Percentiles rank a stretch among this genome's conserved stretches.
These are phyloP conservation scores for Amniculicola lignicola DNA, from an alignment of 495 filamentous ascomycete genomes.

Conservation along the genomic window DNA sequence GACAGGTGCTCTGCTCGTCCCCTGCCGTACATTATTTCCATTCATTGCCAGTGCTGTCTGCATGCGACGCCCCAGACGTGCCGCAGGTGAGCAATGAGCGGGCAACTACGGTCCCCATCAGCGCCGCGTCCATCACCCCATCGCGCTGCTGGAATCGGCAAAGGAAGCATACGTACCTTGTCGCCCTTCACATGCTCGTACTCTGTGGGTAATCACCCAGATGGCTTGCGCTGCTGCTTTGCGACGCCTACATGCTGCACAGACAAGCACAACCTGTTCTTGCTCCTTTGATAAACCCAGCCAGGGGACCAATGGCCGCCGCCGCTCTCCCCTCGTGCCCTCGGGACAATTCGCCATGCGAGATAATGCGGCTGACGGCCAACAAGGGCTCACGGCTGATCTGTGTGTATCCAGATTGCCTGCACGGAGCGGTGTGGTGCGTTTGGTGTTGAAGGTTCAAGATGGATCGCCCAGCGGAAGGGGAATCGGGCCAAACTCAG, in stretches of 20 bases:
- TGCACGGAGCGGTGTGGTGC: conserved; percentile 1
- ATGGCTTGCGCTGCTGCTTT: background rate
- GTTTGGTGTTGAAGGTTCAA: conserved; percentile 3
- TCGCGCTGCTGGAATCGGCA: background rate
- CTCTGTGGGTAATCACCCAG: background rate
- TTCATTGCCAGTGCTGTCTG: no score
- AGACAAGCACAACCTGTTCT: no score
- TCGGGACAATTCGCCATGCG: conserved; percentile 24
- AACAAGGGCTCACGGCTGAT: background rate
- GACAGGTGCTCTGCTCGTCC: no score
- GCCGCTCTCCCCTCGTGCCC: conserved; percentile 6
- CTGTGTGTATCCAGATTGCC: background rate
- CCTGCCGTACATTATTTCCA: no score
- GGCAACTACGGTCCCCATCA: no score
- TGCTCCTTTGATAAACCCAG: conserved; percentile 8
- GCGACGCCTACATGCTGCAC: conserved; percentile 8
- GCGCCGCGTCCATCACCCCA: no score
- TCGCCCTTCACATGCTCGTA: background rate
- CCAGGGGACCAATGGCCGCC: conserved; percentile 11
- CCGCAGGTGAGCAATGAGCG: no score
- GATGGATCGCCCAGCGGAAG: background rate
- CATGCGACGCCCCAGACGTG: no score
- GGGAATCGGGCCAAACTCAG: background rate
- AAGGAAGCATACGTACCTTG: no score
- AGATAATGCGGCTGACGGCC: conserved; percentile 33